Evolutionary conservation across 164 flowering plant species (phyloP).

Genomic region (Tinospora cordifolia): DNA sequence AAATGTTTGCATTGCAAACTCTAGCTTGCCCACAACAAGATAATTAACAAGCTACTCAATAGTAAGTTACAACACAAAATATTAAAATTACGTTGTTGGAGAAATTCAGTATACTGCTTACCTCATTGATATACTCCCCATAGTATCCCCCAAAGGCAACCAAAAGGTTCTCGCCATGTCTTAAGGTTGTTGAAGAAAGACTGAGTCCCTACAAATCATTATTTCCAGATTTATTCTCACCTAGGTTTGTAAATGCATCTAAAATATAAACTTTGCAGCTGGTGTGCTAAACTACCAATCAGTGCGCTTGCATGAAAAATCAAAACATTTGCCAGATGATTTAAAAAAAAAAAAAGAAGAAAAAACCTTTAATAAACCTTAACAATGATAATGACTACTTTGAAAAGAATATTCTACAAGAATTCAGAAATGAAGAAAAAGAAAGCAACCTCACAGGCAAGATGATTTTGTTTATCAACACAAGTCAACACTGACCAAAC

Average conservation of each 20-base stretch:
- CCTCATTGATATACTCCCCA: slow-evolving; percentile 90
- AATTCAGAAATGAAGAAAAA: slow-evolving; percentile 2
- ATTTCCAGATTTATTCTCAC: background rate
- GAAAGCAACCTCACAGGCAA: slow-evolving; percentile 84
- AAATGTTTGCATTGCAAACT: background rate
- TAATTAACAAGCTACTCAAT: background rate
- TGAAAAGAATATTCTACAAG: background rate
- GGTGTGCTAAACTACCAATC: background rate
- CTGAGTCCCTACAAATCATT: slow-evolving; percentile 61
- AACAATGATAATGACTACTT: background rate
- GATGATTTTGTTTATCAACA: slow-evolving; percentile 67
- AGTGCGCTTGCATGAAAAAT: background rate
- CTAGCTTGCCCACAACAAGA: background rate
- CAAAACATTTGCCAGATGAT: too few species aligned
- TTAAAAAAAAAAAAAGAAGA: too few species aligned
- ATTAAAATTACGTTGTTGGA: background rate
- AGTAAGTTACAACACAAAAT: background rate
- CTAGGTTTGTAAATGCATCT: background rate
- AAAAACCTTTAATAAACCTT: background rate
- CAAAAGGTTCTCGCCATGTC: slow-evolving; percentile 55
- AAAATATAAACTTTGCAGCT: background rate
- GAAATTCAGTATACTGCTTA: slow-evolving; percentile 11
- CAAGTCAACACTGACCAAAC: slow-evolving; percentile 58
- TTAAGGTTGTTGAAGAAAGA: slow-evolving; percentile 38
- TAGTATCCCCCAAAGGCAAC: slow-evolving; percentile 96